These are phyloP conservation scores for Podaxis sp. DNA, from an alignment of 768 basidiomycete genomes.

Conservation along the genomic window DNA sequence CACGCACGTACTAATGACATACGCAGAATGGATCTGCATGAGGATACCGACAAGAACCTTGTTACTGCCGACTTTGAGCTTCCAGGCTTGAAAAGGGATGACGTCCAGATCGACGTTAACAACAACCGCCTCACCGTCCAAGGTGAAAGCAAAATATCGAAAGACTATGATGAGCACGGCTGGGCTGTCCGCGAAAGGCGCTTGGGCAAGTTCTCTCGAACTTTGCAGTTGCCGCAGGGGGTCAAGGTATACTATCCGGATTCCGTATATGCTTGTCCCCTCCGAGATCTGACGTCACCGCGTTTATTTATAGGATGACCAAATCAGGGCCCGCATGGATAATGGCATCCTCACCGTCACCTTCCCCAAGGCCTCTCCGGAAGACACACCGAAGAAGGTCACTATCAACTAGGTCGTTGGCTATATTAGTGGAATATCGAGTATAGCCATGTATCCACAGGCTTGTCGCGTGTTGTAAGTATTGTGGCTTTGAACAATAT, in stretches of 20 bases:
- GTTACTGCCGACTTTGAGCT: constrained; percentile 56
- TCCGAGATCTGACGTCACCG: not conserved
- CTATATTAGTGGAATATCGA: too few species aligned
- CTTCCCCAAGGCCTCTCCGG: constrained; percentile 46
- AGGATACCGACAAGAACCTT: constrained; percentile 21
- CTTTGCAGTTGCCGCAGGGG: constrained; percentile 48
- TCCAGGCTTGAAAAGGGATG: constrained; percentile 51
- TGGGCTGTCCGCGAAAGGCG: constrained; percentile 47
- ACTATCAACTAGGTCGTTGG: constrained; percentile 21
- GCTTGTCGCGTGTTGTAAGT: too few species aligned
- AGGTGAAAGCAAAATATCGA: constrained; percentile 37
- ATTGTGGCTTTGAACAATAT: too few species aligned
- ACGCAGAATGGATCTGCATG: constrained; percentile 5
- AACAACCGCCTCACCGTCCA: constrained; percentile 48
- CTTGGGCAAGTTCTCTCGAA: constrained; percentile 50
- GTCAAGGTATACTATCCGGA: constrained; percentile 36
- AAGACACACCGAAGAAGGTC: constrained; percentile 45
- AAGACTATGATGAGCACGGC: constrained; percentile 32
- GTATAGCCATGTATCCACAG: too few species aligned
- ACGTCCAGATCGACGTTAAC: constrained; percentile 46
- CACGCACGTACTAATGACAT: not conserved
- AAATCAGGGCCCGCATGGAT: constrained; percentile 47
- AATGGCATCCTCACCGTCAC: constrained; percentile 46
- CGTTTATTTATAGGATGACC: constrained; percentile 31
- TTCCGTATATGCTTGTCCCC: not conserved